A percentile compares a stretch with the other conserved stretches of the same genome.
These are phyloP conservation scores for Naganishia onofrii DNA, from an alignment of 768 basidiomycete genomes.

Conservation along the genomic window DNA sequence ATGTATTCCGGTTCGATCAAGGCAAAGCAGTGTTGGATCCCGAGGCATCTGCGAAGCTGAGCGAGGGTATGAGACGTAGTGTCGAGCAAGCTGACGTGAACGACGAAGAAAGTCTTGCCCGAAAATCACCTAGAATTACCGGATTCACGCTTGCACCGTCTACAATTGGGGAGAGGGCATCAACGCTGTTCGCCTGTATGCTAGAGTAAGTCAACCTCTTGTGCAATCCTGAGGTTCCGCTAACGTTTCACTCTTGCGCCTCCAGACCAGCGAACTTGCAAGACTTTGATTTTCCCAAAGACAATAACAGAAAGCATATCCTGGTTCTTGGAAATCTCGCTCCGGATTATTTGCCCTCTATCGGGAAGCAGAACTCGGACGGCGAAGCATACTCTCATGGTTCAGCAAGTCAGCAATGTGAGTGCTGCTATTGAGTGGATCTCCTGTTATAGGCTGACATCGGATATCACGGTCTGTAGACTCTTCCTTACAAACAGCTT, in stretches of 20 bases:
- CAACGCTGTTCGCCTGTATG: conserved; percentile 18
- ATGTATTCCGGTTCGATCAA: background rate
- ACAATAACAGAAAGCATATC: conserved; percentile 13
- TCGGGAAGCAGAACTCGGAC: background rate
- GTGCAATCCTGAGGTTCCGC: background rate
- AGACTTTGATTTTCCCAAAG: conserved; percentile 19
- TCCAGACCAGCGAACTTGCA: conserved; percentile 6
- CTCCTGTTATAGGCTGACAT: background rate
- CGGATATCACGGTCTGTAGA: background rate
- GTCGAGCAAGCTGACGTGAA: conserved; percentile 1
- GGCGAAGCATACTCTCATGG: background rate
- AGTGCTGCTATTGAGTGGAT: background rate
- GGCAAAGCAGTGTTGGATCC: conserved; percentile 4
- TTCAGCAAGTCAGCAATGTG: background rate
- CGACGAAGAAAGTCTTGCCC: background rate
- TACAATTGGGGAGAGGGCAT: background rate
- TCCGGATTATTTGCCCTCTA: background rate
- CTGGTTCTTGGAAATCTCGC: conserved; percentile 18
- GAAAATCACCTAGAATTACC: conserved; percentile 9
- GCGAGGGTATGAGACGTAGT: background rate
- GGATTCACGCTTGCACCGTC: conserved; percentile 11
- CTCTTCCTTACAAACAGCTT: conserved; percentile 6
- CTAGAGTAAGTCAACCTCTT: conserved; percentile 5
- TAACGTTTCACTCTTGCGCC: background rate
- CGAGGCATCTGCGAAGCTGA: background rate